Evolutionary conservation across 2,329 filamentous ascomycete species (phyloP), one percentile per base, ranked within the genome.

Genomic region (Apiospora arundinis): DNA sequence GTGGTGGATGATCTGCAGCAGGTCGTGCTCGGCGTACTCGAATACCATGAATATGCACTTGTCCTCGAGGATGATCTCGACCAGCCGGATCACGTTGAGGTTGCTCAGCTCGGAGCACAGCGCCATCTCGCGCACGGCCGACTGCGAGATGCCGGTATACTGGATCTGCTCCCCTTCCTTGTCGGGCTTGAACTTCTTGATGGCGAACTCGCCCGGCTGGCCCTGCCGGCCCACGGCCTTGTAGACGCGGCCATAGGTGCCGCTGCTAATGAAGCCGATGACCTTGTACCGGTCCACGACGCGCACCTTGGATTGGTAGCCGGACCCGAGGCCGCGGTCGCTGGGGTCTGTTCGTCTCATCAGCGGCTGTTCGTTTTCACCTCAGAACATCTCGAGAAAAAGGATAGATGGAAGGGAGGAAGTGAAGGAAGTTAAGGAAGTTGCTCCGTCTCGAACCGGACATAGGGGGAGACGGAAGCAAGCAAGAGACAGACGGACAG

Each of bases 21-120:
- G 85, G 82, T 99, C 96, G 81, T 99, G 96, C 82, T 99, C 96
- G 75, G 96, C 96, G 81, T 97, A 99, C 82, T 98, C 96, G 77
- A 99, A 98, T 1, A 99, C 95, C 93, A 99, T 99, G 83, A 95
- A 99, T 81, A 99, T 98, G 84, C 95, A 98, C 85, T 98, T 98
- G 82, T 97, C 95, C 83, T 99, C 95, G 3, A 99, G 87, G 77
- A 99, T 97, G 78, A 97, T 98, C 83, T 99, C 96, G 73, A 95
- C 91, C 1, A 98, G 90, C 72, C 92, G 91, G 75, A 99, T 95
- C 45, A 99, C 92, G 80, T 98, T 98, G 71, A 90, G 86, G 81
- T 99, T 95, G 72, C 89, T 91, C 37, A 99, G 88, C 80, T 99
- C 96, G 48, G 94, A 96, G 83, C 96, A 99, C 0, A 99, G 86